These are phyloP conservation scores for Colletotrichum orchidophilum DNA, from an alignment of 2,329 filamentous ascomycete genomes.

Conservation along the genomic window DNA sequence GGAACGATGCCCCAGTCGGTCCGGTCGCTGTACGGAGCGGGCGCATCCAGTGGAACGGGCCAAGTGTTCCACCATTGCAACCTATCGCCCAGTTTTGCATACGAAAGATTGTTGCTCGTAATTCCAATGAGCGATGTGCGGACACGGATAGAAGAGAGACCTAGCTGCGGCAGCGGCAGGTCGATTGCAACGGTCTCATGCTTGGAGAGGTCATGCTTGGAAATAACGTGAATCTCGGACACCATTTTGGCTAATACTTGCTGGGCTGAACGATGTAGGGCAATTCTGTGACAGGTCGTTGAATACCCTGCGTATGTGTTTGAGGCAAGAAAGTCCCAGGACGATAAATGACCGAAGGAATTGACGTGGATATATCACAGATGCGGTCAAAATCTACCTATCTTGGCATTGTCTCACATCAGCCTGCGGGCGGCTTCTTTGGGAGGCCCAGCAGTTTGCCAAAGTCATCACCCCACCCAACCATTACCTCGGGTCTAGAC, in stretches of 20 bases:
- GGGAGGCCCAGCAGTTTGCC: not conserved
- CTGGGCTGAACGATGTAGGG: not conserved
- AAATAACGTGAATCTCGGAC: conserved; percentile 40
- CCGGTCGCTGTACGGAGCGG: conserved; percentile 46
- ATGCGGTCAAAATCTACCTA: not conserved
- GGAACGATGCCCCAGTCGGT: conserved; percentile 55
- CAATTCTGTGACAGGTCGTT: not conserved
- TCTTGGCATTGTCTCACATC: not conserved
- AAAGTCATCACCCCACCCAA: not conserved
- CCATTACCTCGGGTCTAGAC: not conserved
- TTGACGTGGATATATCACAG: not conserved
- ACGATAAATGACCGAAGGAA: not conserved
- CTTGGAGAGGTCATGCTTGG: conserved; percentile 39
- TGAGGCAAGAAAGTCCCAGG: not conserved
- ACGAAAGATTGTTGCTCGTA: conserved; percentile 47
- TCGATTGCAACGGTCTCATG: conserved; percentile 33
- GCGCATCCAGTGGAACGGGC: conserved; percentile 47
- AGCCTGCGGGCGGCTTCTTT: not conserved
- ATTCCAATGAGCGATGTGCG: conserved; percentile 42
- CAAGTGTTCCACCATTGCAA: conserved; percentile 54
- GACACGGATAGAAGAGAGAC: conserved; percentile 42
- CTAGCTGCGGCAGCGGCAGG: conserved; percentile 28
- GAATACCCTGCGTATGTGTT: not conserved
- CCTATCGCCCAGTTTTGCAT: conserved; percentile 42
- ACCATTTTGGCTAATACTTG: conserved; percentile 5